These are phyloP conservation scores for Psilocybe cyanescens DNA, from an alignment of 768 basidiomycete genomes.

Conservation along the genomic window DNA sequence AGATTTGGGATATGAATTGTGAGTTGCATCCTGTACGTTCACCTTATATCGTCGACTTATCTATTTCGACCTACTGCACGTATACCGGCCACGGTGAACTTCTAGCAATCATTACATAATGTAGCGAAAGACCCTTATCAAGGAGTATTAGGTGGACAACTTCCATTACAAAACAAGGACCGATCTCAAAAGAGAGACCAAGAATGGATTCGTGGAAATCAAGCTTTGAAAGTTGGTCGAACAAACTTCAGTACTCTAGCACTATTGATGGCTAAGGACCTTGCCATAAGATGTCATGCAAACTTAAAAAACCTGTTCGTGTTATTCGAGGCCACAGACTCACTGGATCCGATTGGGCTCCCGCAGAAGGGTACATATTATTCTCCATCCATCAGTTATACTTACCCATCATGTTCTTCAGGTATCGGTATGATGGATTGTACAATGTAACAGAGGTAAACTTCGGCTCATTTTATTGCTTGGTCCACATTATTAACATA, in stretches of 20 bases:
- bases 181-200: constrained; percentile 5
- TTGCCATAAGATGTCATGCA: not conserved
- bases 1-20: constrained; percentile 23
- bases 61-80: not conserved
- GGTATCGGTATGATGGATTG: constrained; percentile 8
- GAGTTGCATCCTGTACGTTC: not conserved
- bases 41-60: not conserved
- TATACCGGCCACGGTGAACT: constrained; percentile 2
- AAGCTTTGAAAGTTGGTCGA: not conserved
- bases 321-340: constrained; percentile 7
- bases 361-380: constrained; percentile 1
- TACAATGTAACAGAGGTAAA: not conserved
- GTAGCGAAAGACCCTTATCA: no score
- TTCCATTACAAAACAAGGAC: not conserved
- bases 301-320: constrained; percentile 1
- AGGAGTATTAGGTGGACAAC: not conserved
- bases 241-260: not conserved
- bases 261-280: not conserved
- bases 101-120: not conserved
- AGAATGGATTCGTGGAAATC: constrained; percentile 4
- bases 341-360: not conserved
- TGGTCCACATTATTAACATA: not conserved
- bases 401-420: not conserved
- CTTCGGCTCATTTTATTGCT: not conserved
- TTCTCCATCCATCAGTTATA: no score